A percentile compares a stretch with the other conserved stretches of the same genome.
phyloP scores from a whole-genome alignment of 2,329 filamentous ascomycete genomes.

The Epichloe elymi region DNA sequence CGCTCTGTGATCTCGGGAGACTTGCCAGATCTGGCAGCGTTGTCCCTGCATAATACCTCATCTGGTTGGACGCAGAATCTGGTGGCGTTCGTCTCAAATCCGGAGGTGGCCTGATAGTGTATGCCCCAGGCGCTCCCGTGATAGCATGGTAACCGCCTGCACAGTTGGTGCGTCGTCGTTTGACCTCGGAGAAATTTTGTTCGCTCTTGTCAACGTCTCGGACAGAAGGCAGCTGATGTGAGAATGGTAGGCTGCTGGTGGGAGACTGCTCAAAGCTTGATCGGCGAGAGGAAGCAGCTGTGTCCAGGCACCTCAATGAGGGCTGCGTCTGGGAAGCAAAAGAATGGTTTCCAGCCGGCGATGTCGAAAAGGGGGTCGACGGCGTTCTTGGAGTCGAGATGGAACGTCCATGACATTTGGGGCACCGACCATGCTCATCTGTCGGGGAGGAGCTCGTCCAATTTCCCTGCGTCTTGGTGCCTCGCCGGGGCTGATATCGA shows the following conservation, averaged over 20 bases:
- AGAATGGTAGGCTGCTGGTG: slow-evolving; percentile 11
- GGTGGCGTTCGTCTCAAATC: slow-evolving; percentile 11
- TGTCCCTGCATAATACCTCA: slow-evolving; percentile 13
- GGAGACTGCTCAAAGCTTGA: slow-evolving; percentile 16
- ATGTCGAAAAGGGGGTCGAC: slow-evolving; percentile 29
- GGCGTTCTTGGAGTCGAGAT: slow-evolving; percentile 50
- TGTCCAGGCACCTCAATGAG: slow-evolving; percentile 11
- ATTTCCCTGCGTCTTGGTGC: slow-evolving; percentile 21
- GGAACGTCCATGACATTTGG: slow-evolving; percentile 58
- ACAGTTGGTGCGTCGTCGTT: slow-evolving; percentile 48
- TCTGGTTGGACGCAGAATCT: slow-evolving; percentile 8
- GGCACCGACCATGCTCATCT: slow-evolving; percentile 46
- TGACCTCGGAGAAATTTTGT: slow-evolving; percentile 36
- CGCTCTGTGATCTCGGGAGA: slow-evolving; percentile 20
- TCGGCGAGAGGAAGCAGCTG: slow-evolving; percentile 13
- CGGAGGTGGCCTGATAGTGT: slow-evolving; percentile 5
- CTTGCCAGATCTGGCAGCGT: slow-evolving; percentile 17
- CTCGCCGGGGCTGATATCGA: slow-evolving; percentile 76
- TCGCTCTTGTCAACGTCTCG: slow-evolving; percentile 25
- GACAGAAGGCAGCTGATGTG: slow-evolving; percentile 11
- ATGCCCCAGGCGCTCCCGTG: slow-evolving; percentile 5
- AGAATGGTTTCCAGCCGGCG: slow-evolving; percentile 17
- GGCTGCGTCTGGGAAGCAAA: slow-evolving; percentile 11
- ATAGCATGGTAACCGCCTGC: slow-evolving; percentile 20
- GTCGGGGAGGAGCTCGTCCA: slow-evolving; percentile 22